Base-by-base conservation (phyloP, 805 yeast genomes). In the Candida pseudoglaebosa region DNA sequence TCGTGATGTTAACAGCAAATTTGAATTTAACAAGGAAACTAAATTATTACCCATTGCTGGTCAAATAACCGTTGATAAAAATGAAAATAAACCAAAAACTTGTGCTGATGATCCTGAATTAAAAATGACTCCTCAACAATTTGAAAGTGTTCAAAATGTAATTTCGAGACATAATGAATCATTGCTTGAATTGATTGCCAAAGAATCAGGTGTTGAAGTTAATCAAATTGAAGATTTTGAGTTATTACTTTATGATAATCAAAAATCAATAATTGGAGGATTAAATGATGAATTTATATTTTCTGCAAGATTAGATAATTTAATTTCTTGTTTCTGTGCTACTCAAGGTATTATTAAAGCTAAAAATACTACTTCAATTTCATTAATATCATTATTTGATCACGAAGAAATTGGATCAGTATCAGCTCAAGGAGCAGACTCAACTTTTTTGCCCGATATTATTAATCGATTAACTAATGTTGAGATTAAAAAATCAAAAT, bases 351-450 rank as follows among this genome's bases (percentile, higher is more conserved):
- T 91, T 35, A 64, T 85, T 29, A 75, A 74, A 40, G 64, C 86
- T 2, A 62, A 75, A 0, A 56, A 64, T 9, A 52, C 56, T 14
- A 57, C 83, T 30, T 62, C 56, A 1, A 79, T 88, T 30, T 80
- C 84, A 54, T 59, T 90, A 55, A 72, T 89, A 39, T 81, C 96
- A 0, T 69, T 90, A 43, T 91, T 93, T 59, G 99, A 91, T 59
- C 98, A 93, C 60, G 99, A 91, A 62, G 99, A 91, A 60, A 75
- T 91, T 48, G 99, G 99, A 0, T 89, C 97, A 1, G 71, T 80
- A 6, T 84, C 95, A 13, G 95, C 96, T 10, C 97, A 91, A 62
- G 99, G 99, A 47, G 99, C 99, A 1, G 90, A 87, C 54, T 88
- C 97, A 1, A 84, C 90, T 43, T 87, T 93, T 57, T 67, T 91